A percentile compares a stretch with the other conserved stretches of the same genome.
These are phyloP conservation scores for Hortiboletus flavorubellus DNA, from an alignment of 768 basidiomycete genomes.

Conservation along the genomic window DNA sequence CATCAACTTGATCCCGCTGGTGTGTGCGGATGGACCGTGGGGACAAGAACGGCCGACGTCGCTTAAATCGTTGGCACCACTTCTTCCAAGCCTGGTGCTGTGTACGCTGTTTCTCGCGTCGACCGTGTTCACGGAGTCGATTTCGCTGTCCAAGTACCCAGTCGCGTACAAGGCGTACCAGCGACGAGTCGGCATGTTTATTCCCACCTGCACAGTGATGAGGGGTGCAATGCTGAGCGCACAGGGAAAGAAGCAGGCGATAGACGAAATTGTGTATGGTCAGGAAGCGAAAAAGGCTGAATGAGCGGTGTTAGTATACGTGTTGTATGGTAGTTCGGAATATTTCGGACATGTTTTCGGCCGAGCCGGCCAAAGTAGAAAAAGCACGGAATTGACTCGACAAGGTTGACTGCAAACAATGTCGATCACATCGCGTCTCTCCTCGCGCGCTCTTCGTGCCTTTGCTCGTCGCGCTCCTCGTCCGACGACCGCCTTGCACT, in stretches of 20 bases:
- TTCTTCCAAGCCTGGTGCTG: constrained; percentile 59
- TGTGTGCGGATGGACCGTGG: constrained; percentile 37
- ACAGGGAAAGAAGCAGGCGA: constrained; percentile 34
- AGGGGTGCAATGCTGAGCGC: constrained; percentile 40
- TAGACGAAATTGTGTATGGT: constrained; percentile 46
- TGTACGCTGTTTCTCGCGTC: constrained; percentile 74
- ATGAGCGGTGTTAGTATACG: neutral
- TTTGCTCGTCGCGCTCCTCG: constrained; percentile 66
- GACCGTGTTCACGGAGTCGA: constrained; percentile 76
- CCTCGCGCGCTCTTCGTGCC: constrained; percentile 61
- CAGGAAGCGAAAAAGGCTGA: constrained; percentile 25
- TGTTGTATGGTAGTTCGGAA: constrained; percentile 6
- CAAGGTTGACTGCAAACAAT: constrained; percentile 38
- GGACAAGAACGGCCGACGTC: constrained; percentile 23
- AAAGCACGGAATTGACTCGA: constrained; percentile 1
- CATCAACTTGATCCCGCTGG: constrained; percentile 63
- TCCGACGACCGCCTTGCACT: constrained; percentile 39
- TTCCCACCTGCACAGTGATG: constrained; percentile 44
- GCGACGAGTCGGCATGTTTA: constrained; percentile 78
- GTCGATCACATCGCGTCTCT: constrained; percentile 59
- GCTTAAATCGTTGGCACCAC: constrained; percentile 30
- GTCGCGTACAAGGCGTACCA: constrained; percentile 68
- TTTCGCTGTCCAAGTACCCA: constrained; percentile 73
- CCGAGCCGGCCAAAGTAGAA: constrained; percentile 11
- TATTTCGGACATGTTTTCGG: constrained; percentile 13